Conservation (phyloP, 2,329 filamentous ascomycete species). For the Fusarium bactridioides region DNA sequence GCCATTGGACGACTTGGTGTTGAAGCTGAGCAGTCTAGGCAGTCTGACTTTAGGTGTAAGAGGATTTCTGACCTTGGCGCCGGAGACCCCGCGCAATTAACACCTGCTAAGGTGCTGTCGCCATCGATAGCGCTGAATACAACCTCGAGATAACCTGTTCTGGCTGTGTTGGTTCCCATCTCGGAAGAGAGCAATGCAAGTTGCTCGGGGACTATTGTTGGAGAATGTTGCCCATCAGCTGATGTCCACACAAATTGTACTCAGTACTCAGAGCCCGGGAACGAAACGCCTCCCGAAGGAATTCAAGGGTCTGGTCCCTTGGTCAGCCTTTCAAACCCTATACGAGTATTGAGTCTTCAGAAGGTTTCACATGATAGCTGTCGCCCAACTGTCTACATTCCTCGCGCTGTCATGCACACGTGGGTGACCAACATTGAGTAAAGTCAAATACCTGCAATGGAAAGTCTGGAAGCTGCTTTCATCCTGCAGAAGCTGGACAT, state of each 20-base stretch:
- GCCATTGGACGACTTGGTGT: conserved; percentile 18
- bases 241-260: conserved; percentile 4
- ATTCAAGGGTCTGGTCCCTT: conserved; percentile 28
- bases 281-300: conserved; percentile 27
- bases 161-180: conserved; percentile 13
- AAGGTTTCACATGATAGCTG: conserved; percentile 24
- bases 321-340: background rate
- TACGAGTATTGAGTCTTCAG: background rate
- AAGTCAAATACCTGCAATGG: conserved; percentile 31
- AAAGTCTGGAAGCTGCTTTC: conserved; percentile 28
- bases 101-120: conserved; percentile 1
- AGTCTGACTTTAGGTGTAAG: conserved; percentile 19
- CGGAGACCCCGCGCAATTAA: conserved; percentile 27
- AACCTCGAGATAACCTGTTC: background rate
- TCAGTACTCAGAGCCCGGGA: background rate
- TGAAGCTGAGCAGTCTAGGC: background rate
- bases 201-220: conserved; percentile 7
- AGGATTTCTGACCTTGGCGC: conserved; percentile 28
- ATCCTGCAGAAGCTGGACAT: background rate
- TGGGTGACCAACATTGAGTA: conserved; percentile 23
- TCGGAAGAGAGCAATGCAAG: conserved; percentile 17
- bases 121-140: background rate
- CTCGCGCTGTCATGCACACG: conserved; percentile 17
- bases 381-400: conserved; percentile 26
- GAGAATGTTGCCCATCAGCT: conserved; percentile 26